Conservation (phyloP, 2,329 filamentous ascomycete genomes). For the Grosmannia serpens region DNA sequence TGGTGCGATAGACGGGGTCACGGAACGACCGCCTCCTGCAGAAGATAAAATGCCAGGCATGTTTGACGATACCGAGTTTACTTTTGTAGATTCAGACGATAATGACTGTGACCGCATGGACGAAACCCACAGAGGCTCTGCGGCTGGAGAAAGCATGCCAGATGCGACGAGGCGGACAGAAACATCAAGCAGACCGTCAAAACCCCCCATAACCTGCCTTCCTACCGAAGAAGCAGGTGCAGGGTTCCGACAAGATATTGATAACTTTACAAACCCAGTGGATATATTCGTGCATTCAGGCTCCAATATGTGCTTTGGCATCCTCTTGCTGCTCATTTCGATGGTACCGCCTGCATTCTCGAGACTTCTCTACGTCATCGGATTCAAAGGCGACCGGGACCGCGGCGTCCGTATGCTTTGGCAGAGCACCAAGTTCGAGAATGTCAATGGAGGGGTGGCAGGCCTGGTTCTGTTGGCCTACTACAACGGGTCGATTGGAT, state of each 20-base stretch:
- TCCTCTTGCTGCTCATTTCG: slow-evolving; percentile 76
- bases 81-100: slow-evolving; percentile 16
- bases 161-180: not conserved
- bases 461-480: slow-evolving; percentile 72
- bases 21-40: not conserved
- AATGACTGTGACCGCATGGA: slow-evolving; percentile 9
- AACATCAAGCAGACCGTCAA: not conserved
- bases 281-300: slow-evolving; percentile 87
- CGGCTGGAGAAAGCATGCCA: not conserved
- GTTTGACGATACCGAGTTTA: slow-evolving; percentile 25
- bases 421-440: slow-evolving; percentile 74
- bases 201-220: not conserved
- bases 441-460: slow-evolving; percentile 86
- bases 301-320: slow-evolving; percentile 78
- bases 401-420: slow-evolving; percentile 78
- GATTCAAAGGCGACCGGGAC: slow-evolving; percentile 80
- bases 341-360: slow-evolving; percentile 86
- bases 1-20: not conserved
- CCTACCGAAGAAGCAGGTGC: slow-evolving; percentile 1
- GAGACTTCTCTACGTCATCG: slow-evolving; percentile 76
- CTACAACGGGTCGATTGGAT: slow-evolving; percentile 77
- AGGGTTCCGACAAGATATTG: slow-evolving; percentile 9
- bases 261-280: slow-evolving; percentile 60
- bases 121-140: slow-evolving; percentile 18
- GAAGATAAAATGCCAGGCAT: slow-evolving; percentile 26